Evolutionary conservation across 306 rosid genomes (phyloP).

Genomic region (Cucurbita pepo): DNA sequence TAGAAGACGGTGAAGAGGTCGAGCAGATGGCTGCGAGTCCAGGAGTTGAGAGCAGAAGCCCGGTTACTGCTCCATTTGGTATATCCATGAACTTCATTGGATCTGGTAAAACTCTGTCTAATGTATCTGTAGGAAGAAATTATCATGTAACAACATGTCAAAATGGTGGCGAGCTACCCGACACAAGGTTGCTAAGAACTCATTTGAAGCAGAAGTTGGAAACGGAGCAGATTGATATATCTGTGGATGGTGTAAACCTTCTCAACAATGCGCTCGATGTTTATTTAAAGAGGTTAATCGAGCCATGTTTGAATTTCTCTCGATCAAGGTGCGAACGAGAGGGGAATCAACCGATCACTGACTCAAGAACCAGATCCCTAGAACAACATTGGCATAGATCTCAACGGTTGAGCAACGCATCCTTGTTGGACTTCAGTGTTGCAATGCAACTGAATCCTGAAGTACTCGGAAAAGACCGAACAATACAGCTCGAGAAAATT

Average conservation of each 20-base stretch:
- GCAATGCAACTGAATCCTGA: slow-evolving; percentile 73
- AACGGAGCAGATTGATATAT: slow-evolving; percentile 36
- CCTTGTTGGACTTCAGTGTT: slow-evolving; percentile 44
- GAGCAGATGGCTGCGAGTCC: slow-evolving; percentile 84
- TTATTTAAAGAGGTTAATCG: slow-evolving; percentile 71
- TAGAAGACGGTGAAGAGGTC: slow-evolving; percentile 98
- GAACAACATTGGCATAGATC: slow-evolving; percentile 26
- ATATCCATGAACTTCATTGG: slow-evolving; percentile 37
- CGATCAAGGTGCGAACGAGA: slow-evolving; percentile 25
- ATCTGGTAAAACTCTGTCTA: slow-evolving; percentile 34
- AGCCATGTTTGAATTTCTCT: slow-evolving; percentile 46
- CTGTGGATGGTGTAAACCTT: slow-evolving; percentile 57
- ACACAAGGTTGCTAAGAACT: slow-evolving; percentile 43
- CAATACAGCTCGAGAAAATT: slow-evolving; percentile 72
- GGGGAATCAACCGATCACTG: slow-evolving; percentile 9
- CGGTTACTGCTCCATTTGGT: slow-evolving; percentile 93
- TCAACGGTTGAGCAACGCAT: slow-evolving; percentile 18
- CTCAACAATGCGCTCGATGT: slow-evolving; percentile 75
- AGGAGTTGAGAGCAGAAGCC: slow-evolving; percentile 74
- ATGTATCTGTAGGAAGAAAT: slow-evolving; percentile 21
- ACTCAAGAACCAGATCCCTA: slow-evolving; percentile 18
- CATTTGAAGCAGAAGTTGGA: slow-evolving; percentile 63
- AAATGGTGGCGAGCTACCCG: slow-evolving; percentile 51
- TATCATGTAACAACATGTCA: slow-evolving; percentile 49
- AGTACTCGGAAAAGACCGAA: slow-evolving; percentile 70